These are phyloP conservation scores for Aspergillaceae sp. DNA, from an alignment of 2,329 filamentous ascomycete genomes.

Conservation along the genomic window DNA sequence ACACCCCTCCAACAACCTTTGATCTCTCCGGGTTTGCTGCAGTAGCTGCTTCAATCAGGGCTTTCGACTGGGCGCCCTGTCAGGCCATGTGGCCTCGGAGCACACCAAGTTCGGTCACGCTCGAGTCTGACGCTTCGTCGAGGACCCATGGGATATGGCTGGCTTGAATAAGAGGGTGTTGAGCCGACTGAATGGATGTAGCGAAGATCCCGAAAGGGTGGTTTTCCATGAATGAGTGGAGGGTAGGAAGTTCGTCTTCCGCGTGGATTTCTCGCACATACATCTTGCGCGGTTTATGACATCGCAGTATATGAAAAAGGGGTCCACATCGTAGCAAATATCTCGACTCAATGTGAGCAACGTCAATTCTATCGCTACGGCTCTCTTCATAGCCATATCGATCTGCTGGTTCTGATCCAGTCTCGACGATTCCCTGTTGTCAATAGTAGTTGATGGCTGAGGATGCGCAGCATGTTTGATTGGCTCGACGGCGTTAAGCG, in stretches of 20 bases:
- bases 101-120: slow-evolving; percentile 33
- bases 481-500: no score
- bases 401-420: no score
- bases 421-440: no score
- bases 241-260: slow-evolving; percentile 38
- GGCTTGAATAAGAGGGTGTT: slow-evolving; percentile 42
- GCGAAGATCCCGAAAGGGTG: slow-evolving; percentile 52
- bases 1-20: background rate
- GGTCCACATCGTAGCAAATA: no score
- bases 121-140: slow-evolving; percentile 31
- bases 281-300: slow-evolving; percentile 13
- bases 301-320: no score
- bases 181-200: slow-evolving; percentile 45
- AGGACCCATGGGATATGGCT: slow-evolving; percentile 51
- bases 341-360: no score
- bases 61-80: slow-evolving; percentile 52
- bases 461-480: no score
- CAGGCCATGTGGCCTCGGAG: slow-evolving; percentile 52
- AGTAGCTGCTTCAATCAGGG: slow-evolving; percentile 38
- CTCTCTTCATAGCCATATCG: no score
- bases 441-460: no score
- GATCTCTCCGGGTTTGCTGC: background rate
- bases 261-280: slow-evolving; percentile 45
- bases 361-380: no score
- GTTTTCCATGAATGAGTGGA: slow-evolving; percentile 46